Percentiles rank a stretch among this genome's conserved stretches.
phyloP scores from a whole-genome alignment of 1,139 yeast species.

The Kodamaea derodonti region DNA sequence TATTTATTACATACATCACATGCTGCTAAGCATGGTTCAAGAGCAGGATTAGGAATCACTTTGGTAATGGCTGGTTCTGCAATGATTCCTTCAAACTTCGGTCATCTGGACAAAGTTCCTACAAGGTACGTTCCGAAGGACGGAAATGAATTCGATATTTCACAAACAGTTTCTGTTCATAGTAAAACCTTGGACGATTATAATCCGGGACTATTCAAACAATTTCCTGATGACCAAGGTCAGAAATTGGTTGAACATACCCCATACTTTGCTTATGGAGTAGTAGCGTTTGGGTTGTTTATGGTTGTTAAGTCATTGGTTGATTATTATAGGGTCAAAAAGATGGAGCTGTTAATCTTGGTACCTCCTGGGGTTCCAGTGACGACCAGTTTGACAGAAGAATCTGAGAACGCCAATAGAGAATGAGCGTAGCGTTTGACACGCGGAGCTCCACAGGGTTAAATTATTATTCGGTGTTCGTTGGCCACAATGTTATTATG shows the following conservation, averaged over 20 bases:
- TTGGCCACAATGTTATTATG: too few species aligned
- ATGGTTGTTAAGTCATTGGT: conserved; percentile 62
- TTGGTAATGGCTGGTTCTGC: conserved; percentile 73
- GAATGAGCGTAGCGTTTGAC: conserved; percentile 3
- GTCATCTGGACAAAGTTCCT: conserved; percentile 34
- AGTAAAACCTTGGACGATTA: conserved; percentile 48
- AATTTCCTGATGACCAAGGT: conserved; percentile 12
- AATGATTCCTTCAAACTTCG: conserved; percentile 60
- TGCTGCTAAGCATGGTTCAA: conserved; percentile 94
- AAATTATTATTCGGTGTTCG: background rate
- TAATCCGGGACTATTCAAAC: conserved; percentile 31
- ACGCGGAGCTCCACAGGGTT: too few species aligned
- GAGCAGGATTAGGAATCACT: conserved; percentile 89
- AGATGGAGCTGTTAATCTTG: conserved; percentile 64
- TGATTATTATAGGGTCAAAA: conserved; percentile 74
- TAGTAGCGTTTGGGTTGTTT: conserved; percentile 66
- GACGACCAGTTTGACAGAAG: conserved; percentile 10
- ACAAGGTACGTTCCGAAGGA: conserved; percentile 48
- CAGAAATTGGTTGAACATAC: conserved; percentile 17
- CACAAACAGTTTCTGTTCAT: conserved; percentile 28
- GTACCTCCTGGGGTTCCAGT: conserved; percentile 31
- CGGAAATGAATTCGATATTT: conserved; percentile 55
- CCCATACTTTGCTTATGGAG: conserved; percentile 52
- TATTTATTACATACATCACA: conserved; percentile 92
- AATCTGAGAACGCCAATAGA: conserved; percentile 4